Evolutionary conservation across 768 basidiomycete species (phyloP).

Genomic region (Ephemerocybe angulata): DNA sequence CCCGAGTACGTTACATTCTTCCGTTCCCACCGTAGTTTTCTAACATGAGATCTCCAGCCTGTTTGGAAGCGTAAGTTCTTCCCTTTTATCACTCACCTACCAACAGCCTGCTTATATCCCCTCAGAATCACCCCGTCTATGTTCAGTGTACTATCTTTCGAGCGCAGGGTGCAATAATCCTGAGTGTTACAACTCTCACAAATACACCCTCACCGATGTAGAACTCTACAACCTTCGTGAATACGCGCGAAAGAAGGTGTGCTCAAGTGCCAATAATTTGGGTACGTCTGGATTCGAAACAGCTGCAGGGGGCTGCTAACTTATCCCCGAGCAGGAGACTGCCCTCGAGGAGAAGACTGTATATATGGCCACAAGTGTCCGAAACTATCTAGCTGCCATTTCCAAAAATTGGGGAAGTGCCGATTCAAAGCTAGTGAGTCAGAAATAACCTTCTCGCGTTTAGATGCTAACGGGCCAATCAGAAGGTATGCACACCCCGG

Average conservation of each 20-base stretch:
- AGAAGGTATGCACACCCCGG: not conserved
- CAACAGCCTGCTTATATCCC: not conserved
- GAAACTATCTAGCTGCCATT: slow-evolving; percentile 38
- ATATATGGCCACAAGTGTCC: slow-evolving; percentile 53
- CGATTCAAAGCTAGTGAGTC: slow-evolving; percentile 57
- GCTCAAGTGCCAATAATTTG: not conserved
- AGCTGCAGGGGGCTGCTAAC: not conserved
- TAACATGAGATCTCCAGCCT: not conserved
- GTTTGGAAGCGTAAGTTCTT: slow-evolving; percentile 29
- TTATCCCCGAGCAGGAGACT: slow-evolving; percentile 43
- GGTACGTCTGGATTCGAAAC: not conserved
- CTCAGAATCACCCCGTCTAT: not conserved
- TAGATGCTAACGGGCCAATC: not conserved
- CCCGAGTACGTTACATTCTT: not conserved
- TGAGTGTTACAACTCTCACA: not conserved
- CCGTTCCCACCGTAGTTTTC: not conserved
- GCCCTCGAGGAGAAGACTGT: slow-evolving; percentile 58
- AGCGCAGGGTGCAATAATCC: not conserved
- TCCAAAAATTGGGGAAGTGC: slow-evolving; percentile 52
- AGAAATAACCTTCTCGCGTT: not conserved
- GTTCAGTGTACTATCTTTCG: not conserved
- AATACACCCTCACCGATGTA: not conserved
- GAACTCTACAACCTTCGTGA: not conserved
- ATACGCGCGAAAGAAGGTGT: not conserved
- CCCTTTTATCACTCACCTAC: not conserved